Evolutionary conservation across 2,329 filamentous ascomycete species (phyloP).

Genomic region (Myriosclerotinia scirpicola): DNA sequence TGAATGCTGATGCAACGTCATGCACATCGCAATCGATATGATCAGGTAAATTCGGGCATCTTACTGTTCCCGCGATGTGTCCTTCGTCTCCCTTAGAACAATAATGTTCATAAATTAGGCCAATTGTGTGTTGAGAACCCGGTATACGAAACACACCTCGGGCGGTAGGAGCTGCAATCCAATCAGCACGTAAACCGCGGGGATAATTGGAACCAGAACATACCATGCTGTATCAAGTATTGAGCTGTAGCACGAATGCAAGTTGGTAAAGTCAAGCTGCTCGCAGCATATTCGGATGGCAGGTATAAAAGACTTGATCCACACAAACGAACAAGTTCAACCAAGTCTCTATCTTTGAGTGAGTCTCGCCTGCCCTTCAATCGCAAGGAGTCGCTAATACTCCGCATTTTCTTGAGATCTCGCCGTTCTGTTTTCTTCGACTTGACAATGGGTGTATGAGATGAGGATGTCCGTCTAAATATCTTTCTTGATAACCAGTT

Average conservation of each 20-base stretch:
- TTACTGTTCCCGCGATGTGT: constrained; percentile 55
- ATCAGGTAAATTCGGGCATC: constrained; percentile 57
- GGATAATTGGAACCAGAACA: constrained; percentile 28
- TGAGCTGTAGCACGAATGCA: constrained; percentile 67
- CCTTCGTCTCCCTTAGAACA: constrained; percentile 51
- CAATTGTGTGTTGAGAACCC: constrained; percentile 55
- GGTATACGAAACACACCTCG: constrained; percentile 64
- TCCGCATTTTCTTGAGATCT: constrained; percentile 49
- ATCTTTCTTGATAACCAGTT: constrained; percentile 46
- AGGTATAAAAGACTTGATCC: constrained; percentile 63
- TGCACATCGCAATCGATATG: constrained; percentile 61
- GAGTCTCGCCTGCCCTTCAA: constrained; percentile 48
- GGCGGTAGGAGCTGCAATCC: constrained; percentile 42
- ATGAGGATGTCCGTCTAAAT: constrained; percentile 42
- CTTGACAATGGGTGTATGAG: constrained; percentile 37
- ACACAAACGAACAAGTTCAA: constrained; percentile 61
- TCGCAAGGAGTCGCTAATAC: constrained; percentile 55
- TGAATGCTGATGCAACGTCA: constrained; percentile 68
- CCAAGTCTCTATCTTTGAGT: constrained; percentile 53
- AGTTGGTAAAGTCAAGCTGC: constrained; percentile 60
- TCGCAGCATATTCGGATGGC: constrained; percentile 57
- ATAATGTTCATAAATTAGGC: constrained; percentile 63
- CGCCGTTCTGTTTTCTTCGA: constrained; percentile 29
- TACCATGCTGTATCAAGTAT: constrained; percentile 60
- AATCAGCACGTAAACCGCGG: constrained; percentile 24